These are phyloP conservation scores for Ballota nigra DNA, from an alignment of 257 asterid species.

Conservation along the genomic window DNA sequence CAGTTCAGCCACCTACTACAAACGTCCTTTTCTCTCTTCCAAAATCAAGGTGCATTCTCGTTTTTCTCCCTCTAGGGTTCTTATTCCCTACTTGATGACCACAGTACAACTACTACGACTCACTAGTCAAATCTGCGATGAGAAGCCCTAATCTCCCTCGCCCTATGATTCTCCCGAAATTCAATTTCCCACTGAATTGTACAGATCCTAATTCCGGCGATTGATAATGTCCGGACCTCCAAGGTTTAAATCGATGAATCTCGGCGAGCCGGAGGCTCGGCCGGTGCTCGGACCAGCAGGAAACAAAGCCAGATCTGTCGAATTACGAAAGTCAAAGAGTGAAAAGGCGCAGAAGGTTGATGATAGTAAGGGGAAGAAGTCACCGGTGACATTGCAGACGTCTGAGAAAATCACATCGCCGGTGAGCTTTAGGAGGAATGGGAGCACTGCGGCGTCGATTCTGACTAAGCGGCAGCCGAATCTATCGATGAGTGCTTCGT, in stretches of 20 bases:
- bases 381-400: conserved; percentile 29
- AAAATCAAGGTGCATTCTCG: conserved; percentile 5
- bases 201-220: neutral
- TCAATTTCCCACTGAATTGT: neutral
- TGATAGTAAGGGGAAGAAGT: conserved; percentile 43
- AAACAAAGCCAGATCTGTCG: conserved; percentile 62
- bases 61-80: conserved; percentile 24
- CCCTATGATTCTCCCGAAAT: conserved; percentile 7
- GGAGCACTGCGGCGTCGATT: conserved; percentile 38
- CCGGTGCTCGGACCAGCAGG: conserved; percentile 77
- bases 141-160: conserved; percentile 27
- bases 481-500: conserved; percentile 67
- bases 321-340: conserved; percentile 39
- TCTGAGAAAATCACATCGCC: conserved; percentile 29
- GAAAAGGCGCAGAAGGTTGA: conserved; percentile 39
- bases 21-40: neutral
- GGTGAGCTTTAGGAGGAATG: conserved; percentile 38
- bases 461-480: conserved; percentile 49
- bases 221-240: conserved; percentile 61
- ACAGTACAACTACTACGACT: conserved; percentile 4
- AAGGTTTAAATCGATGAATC: conserved; percentile 52
- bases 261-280: conserved; percentile 48
- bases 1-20: neutral
- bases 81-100: neutral
- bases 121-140: conserved; percentile 11